Evolutionary conservation across 331 rosid species (phyloP), one percentile per base, ranked within the genome.

Genomic region (Quercus tomentella): DNA sequence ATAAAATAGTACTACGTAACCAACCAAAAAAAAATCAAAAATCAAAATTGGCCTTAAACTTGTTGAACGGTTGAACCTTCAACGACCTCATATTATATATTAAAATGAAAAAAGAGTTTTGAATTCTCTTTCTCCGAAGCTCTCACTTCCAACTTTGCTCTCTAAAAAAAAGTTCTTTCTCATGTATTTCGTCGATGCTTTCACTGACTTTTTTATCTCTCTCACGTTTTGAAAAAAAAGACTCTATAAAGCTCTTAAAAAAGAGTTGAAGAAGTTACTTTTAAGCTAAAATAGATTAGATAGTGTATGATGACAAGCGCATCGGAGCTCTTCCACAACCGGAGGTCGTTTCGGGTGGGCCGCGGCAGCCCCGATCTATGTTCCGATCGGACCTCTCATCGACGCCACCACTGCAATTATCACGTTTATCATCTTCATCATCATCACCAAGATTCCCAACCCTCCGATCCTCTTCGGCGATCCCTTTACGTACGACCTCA

Each of bases 241-340:
- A 37, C 10, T 37, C 2, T 31, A 37, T 7, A 7, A 49, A 14
- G 28, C 10, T 20, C 45, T 65, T 35, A 41, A 41, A 41, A 35
- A 1, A 4, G 45, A 41, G 45, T 8, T 28, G 37, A 31, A 31
- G 18, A 9, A 18, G 41, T 49, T 18, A 49, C 28, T 35, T 10
- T 8, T 41, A 49, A 67, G 51, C 16, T 18, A 67, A 33, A 23
- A 15, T 25, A 37, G 11, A 2, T 15, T 49, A 37, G 11, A 4
- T 6, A 23, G 92, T 89, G 92, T 56, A 92, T 35, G 2, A 35
- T 41, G 97, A 89, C 99, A 94, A 95, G 97, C 93, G 99, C 97
- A 80, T 90, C 92, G 74, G 99, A 95, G 89, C 84, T 95, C 16
- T 92, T 91, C 80, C 68, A 81, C 84, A 78, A n/a, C 70, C 73